These are phyloP conservation scores for Tilletiopsis washingtonensis DNA, from an alignment of 1,284 basidiomycete genomes.

Conservation along the genomic window DNA sequence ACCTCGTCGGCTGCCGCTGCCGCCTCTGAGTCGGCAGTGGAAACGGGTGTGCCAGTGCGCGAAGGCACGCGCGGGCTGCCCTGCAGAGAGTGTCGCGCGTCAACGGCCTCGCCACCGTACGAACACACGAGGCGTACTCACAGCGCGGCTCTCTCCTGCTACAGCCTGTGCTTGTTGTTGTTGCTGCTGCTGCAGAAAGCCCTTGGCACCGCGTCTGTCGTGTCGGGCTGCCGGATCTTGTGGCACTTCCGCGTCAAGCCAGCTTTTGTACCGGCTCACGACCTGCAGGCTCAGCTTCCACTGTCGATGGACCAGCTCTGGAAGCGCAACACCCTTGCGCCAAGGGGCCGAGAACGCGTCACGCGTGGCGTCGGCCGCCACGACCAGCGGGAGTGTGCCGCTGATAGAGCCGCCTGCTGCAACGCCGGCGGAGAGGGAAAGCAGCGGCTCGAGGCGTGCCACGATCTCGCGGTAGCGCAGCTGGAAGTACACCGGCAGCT, in stretches of 20 bases:
- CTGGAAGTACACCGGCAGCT: slow-evolving; percentile 93
- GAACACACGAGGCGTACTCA: too few relatives aligned
- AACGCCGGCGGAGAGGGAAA: slow-evolving; percentile 45
- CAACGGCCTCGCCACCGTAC: too few relatives aligned
- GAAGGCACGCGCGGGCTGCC: too few relatives aligned
- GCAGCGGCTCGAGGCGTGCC: slow-evolving; percentile 60
- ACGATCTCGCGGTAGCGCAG: slow-evolving; percentile 94
- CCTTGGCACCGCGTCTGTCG: too few relatives aligned
- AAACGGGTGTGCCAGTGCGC: not conserved
- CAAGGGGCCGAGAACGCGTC: slow-evolving; percentile 26
- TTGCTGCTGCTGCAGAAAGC: too few relatives aligned
- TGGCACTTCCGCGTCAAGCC: slow-evolving; percentile 19
- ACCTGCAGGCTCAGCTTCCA: slow-evolving; percentile 42
- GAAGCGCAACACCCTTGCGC: slow-evolving; percentile 22
- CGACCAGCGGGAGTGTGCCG: not conserved
- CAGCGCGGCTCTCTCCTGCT: too few relatives aligned
- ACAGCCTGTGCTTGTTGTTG: too few relatives aligned
- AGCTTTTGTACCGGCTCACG: slow-evolving; percentile 35
- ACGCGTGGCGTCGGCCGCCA: slow-evolving; percentile 14
- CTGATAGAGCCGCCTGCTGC: not conserved
- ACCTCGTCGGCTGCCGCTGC: not conserved
- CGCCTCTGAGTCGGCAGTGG: not conserved
- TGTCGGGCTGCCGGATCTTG: slow-evolving; percentile 1
- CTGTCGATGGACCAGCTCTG: slow-evolving; percentile 27
- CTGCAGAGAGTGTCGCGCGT: too few relatives aligned